Percentiles rank a stretch among this genome's conserved stretches.
Conservation (phyloP, 345 rosid species). For the Adansonia digitata region DNA sequence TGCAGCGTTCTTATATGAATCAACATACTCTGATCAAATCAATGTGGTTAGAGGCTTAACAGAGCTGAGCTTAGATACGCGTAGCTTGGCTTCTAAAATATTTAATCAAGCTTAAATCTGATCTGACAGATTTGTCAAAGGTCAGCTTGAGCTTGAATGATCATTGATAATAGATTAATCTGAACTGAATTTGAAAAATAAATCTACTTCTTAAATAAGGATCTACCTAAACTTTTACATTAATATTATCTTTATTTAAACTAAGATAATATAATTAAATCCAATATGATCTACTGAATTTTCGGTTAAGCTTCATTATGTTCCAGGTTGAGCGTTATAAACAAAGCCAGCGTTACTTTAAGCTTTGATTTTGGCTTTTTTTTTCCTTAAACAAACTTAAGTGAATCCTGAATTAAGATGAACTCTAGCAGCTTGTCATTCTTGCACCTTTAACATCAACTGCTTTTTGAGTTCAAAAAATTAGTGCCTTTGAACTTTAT, state of each 20-base stretch:
- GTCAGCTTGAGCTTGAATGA: not conserved
- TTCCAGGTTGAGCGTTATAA: not conserved
- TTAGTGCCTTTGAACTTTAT: no score
- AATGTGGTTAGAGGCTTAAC: not conserved
- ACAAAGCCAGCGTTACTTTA: not conserved
- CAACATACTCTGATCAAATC: not conserved
- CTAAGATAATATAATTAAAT: not conserved
- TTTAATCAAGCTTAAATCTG: not conserved
- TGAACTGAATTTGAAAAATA: not conserved
- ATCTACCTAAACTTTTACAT: not conserved
- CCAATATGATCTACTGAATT: not conserved
- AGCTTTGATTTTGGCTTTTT: not conserved
- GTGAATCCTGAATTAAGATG: not conserved
- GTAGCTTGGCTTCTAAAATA: not conserved
- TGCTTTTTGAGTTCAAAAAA: not conserved
- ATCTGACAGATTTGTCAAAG: not conserved
- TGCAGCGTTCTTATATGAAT: constrained; percentile 14
- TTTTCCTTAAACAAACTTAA: not conserved
- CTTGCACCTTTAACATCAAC: not conserved
- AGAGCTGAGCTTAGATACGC: not conserved
- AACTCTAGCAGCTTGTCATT: not conserved
- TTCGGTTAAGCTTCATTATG: not conserved
- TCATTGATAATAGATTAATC: not conserved
- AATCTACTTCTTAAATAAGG: not conserved
- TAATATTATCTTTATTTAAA: not conserved